Conservation (phyloP, 208 protist genomes). For the Leishmania turanica region DNA sequence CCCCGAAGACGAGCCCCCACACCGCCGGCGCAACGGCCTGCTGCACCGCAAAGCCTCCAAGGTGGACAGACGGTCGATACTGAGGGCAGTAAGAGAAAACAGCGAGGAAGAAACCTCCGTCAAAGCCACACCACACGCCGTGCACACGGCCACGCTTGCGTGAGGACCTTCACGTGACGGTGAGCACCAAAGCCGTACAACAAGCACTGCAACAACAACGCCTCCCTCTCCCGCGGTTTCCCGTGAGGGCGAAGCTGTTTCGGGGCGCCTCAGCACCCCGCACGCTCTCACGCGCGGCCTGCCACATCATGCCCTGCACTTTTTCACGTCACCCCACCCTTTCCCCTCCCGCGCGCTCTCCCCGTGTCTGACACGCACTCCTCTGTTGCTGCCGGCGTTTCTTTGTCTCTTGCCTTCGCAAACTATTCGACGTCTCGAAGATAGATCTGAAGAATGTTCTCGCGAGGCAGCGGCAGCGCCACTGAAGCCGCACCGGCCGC, state of each 20-base stretch:
- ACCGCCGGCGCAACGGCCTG: too few relatives aligned
- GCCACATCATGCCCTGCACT: neutral
- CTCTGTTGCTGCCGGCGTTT: neutral
- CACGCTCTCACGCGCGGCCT: neutral
- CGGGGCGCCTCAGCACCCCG: neutral
- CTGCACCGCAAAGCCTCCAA: neutral
- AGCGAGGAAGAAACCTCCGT: neutral
- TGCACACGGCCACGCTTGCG: neutral
- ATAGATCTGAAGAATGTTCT: slow-evolving; percentile 15
- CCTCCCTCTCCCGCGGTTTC: neutral
- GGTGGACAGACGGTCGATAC: neutral
- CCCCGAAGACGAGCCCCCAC: neutral
- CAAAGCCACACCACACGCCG: neutral
- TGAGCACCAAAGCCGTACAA: neutral
- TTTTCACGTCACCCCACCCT: neutral
- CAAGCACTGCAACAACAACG: neutral
- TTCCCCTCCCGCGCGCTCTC: neutral
- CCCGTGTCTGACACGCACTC: neutral
- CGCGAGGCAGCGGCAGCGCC: neutral
- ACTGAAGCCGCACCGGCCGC: slow-evolving; percentile 9
- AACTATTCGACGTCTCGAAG: slow-evolving; percentile 5
- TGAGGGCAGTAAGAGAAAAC: neutral
- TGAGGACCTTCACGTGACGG: neutral
- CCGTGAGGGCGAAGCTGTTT: too few relatives aligned
- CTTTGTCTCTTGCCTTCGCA: slow-evolving; percentile 8